Evolutionary conservation across 2,329 filamentous ascomycete genomes (phyloP), one percentile per base, ranked within the genome.

Genomic region (Colletotrichum coccodes): DNA sequence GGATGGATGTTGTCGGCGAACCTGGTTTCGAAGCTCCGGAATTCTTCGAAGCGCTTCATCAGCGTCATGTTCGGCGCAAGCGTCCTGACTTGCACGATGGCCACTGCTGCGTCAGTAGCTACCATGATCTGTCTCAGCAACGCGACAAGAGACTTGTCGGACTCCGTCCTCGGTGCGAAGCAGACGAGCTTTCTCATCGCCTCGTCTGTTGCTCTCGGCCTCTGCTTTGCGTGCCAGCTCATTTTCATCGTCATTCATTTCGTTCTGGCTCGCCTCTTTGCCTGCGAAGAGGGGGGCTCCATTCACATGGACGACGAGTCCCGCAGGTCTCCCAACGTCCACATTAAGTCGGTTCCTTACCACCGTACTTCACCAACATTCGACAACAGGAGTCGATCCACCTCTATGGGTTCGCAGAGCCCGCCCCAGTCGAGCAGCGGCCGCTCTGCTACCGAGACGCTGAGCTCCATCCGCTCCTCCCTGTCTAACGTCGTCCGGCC

Each of bases 301-400:
- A 74, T 78, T 46, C 74, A 77, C 36, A 75, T 76, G 34, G 76
- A 78, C 9, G 78, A 80, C 30, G 77, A 79, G 44, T 76, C 73
- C 36, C 74, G 70, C 42, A 74, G 75, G 11, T 76, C 76, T 11
- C 74, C 76, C 12, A 72, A 76, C 23, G 76, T 76, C 32, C 79
- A 82, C n/a, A 77, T 88, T 72, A 89, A 89, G 76, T 80, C 86
- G 5, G 81, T 89, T 23, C 84, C 82, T 3, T 89, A 89, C 73
- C 81, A 84, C 73, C 77, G 83, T 70, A 85, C 85, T 0, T 75
- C 77, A 34, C 79, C 80, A 6, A 70, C 52, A 1, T 67, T 68
- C 58, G 53, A 67, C 14, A 40, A 50, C 44, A 40, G 63, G 46
- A 58, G 67, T 28, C 57, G 67, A 4, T 76, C 76, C 63, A 71